Evolutionary conservation across 2,329 filamentous ascomycete genomes (phyloP), one percentile per base, ranked within the genome.

Genomic region (Trichoderma sp.): DNA sequence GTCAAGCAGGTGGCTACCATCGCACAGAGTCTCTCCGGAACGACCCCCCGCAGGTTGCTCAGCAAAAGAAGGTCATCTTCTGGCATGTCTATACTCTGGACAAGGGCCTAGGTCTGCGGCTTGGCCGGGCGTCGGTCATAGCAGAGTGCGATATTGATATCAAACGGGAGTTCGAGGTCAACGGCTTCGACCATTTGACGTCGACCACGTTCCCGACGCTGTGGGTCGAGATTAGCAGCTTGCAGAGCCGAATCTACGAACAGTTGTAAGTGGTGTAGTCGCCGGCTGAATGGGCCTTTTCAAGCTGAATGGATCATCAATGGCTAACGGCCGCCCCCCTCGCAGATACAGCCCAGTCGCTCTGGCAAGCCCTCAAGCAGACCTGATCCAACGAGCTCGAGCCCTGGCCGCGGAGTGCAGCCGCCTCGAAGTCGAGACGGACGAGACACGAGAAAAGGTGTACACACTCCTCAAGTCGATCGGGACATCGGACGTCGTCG

Each of bases 1-100:
- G 85, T 68, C 85, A 88, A 69, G 84, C 83, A 0, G 81, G 88
- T 4, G 87, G 87, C 3, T 88, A 86, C 66, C 87, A 89, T 71
- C 81, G 84, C 57, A 70, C 73, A 14, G 75, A 74, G 45, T 72
- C 70, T 3, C 72, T 76, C 39, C 74, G 74, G 14, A 69, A 74
- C 44, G 76, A 78, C 56, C 67, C 75, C 19, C 72, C 75, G 7
- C 70, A 72, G 9, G 71, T 69, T 26, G 69, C 72, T 41, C 73
- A 76, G 63, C 71, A 78, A 61, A 81, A 80, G 68, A 72, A 75
- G 2, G 73, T 78, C n/a, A 70, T 83, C 26, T 83, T 83, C 67
- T 83, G 81, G 81, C 76, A 79, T 41, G 72, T 80, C 1, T 89
- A 88, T 70, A 80, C 82, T 7, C 76, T 88, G 14, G 84, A 89